phyloP scores from a whole-genome alignment of 495 filamentous ascomycete species.

The Neurospora sp. region DNA sequence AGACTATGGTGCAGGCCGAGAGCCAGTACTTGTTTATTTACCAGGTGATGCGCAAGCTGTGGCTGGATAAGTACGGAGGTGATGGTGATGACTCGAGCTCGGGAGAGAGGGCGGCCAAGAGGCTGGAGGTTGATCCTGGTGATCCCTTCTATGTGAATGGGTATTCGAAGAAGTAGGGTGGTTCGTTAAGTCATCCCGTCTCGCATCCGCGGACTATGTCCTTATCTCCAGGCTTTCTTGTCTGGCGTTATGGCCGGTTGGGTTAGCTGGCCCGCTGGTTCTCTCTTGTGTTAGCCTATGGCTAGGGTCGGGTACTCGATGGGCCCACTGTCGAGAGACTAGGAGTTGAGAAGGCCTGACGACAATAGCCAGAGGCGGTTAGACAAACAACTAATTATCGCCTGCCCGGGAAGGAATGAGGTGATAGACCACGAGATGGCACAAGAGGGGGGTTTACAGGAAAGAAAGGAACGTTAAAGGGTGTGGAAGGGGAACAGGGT shows the following conservation, averaged over 20 bases:
- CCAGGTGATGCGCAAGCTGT: constrained; percentile 67
- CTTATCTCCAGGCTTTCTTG: background rate
- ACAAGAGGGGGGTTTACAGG: background rate
- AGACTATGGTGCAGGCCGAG: constrained; percentile 93
- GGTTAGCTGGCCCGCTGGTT: background rate
- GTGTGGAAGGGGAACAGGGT: background rate
- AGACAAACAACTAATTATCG: background rate
- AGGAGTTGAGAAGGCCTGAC: background rate
- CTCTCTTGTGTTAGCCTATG: background rate
- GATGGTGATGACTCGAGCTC: constrained; percentile 15
- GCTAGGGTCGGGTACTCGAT: background rate
- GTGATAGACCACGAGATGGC: background rate
- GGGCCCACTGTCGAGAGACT: background rate
- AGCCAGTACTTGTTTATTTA: constrained; percentile 85
- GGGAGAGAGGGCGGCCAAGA: constrained; percentile 35
- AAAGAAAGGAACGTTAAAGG: background rate
- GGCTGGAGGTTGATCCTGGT: constrained; percentile 31
- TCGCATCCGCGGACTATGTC: background rate
- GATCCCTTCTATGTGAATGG: constrained; percentile 14
- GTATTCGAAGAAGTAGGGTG: background rate
- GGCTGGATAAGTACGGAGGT: constrained; percentile 44
- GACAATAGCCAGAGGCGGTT: background rate
- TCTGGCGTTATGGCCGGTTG: background rate
- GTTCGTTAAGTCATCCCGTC: background rate
- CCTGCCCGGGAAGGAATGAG: background rate